Percentiles rank a stretch among this genome's conserved stretches.
Evolutionary conservation across 192 early-diverging fungal genomes (phyloP).

Genomic region (Backusella morwellensis): DNA sequence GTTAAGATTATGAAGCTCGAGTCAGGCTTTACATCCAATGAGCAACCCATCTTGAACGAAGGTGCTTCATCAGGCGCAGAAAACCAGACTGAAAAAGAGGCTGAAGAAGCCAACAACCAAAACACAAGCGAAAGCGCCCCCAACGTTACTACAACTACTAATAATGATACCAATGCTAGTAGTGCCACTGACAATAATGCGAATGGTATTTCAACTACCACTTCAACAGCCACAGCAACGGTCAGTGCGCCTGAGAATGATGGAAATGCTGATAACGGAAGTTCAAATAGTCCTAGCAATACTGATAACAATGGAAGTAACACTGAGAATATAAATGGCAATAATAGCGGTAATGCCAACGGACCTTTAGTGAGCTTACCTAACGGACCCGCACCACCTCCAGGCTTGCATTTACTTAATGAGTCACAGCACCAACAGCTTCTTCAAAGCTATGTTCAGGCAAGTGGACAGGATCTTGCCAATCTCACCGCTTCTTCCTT

Average conservation of each 20-base stretch:
- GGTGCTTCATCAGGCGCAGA: background rate
- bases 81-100: background rate
- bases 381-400: constrained; percentile 9
- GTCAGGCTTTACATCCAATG: background rate
- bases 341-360: background rate
- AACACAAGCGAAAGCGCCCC: background rate
- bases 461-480: constrained; percentile 30
- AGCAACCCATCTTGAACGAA: background rate
- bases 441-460: constrained; percentile 31
- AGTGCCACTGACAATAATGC: background rate
- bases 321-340: background rate
- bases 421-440: constrained; percentile 32
- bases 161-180: background rate
- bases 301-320: background rate
- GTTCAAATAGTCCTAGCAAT: background rate
- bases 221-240: background rate
- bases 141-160: background rate
- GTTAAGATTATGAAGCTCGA: background rate
- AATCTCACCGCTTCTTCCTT: constrained; percentile 33
- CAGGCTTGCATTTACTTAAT: constrained; percentile 10
- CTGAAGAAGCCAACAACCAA: background rate
- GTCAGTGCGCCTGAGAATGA: background rate
- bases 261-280: background rate
- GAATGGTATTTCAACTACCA: background rate
- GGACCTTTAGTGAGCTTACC: background rate